phyloP scores from a whole-genome alignment of 495 filamentous ascomycete genomes.

The Trichoderma gamsii region DNA sequence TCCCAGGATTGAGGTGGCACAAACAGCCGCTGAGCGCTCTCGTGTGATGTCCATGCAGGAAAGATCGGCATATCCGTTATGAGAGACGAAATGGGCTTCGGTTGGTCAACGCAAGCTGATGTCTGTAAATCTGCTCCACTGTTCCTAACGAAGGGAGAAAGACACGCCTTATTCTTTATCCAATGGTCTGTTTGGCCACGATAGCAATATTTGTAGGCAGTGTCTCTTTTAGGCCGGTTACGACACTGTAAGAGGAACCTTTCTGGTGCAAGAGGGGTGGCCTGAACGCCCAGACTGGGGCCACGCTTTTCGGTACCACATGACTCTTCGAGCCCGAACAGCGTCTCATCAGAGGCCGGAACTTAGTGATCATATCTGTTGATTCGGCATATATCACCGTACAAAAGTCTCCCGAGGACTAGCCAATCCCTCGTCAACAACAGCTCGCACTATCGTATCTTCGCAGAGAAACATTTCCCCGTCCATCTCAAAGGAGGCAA shows the following conservation, averaged over 20 bases:
- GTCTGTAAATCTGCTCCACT: constrained; percentile 1
- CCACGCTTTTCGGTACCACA: constrained; percentile 9
- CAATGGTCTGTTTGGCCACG: neutral
- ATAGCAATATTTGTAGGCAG: neutral
- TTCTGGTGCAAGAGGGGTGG: neutral
- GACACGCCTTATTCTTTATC: neutral
- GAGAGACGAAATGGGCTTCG: neutral
- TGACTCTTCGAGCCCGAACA: constrained; percentile 1
- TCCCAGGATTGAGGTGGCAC: neutral
- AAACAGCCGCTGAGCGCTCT: neutral
- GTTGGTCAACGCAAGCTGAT: neutral
- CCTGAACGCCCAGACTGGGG: constrained; percentile 4
- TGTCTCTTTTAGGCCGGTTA: neutral
- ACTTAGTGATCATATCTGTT: neutral
- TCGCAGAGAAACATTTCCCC: too few species aligned
- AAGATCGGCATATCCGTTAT: neutral
- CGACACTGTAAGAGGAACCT: constrained; percentile 7
- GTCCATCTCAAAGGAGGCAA: neutral
- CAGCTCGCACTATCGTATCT: neutral
- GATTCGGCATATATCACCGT: constrained; percentile 1
- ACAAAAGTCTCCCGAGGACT: neutral
- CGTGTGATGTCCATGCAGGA: neutral
- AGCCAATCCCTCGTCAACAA: neutral
- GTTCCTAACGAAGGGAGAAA: neutral
- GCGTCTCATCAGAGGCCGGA: neutral